Percentiles rank a stretch among this genome's conserved stretches.
These are phyloP conservation scores for Mycena sanguinolenta DNA, from an alignment of 768 basidiomycete species.

Conservation along the genomic window DNA sequence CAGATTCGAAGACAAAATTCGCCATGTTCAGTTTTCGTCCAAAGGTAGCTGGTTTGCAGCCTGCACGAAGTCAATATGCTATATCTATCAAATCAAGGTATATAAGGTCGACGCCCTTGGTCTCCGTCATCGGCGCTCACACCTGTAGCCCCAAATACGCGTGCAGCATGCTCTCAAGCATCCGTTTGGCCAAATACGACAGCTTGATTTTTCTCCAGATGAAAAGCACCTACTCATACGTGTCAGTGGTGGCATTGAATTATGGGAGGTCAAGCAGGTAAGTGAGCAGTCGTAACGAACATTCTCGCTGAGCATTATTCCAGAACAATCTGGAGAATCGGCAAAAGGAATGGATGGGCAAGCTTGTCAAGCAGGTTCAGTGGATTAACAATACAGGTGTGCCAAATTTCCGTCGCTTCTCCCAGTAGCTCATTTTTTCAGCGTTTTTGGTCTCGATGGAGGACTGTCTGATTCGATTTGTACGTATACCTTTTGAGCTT, in stretches of 20 bases:
- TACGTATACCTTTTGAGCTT: neutral
- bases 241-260: slow-evolving; percentile 25
- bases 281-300: neutral
- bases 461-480: slow-evolving; percentile 24
- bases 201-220: slow-evolving; percentile 27
- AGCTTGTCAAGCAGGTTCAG: slow-evolving; percentile 22
- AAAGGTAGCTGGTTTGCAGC: slow-evolving; percentile 29
- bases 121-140: neutral
- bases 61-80: slow-evolving; percentile 23
- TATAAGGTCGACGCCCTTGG: neutral
- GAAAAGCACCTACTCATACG: slow-evolving; percentile 24
- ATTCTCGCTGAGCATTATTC: neutral
- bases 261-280: slow-evolving; percentile 27
- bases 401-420: neutral
- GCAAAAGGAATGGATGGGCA: slow-evolving; percentile 29
- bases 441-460: slow-evolving; percentile 21
- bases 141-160: slow-evolving; percentile 16
- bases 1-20: slow-evolving; percentile 6
- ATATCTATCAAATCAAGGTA: slow-evolving; percentile 25
- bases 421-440: slow-evolving; percentile 6
- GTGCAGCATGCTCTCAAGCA: slow-evolving; percentile 24
- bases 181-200: slow-evolving; percentile 22
- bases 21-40: slow-evolving; percentile 26
- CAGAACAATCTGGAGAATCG: slow-evolving; percentile 24
- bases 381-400: slow-evolving; percentile 2